Base-by-base conservation (phyloP, 2,329 filamentous ascomycete genomes). In the Thermothelomyces thermophilus region DNA sequence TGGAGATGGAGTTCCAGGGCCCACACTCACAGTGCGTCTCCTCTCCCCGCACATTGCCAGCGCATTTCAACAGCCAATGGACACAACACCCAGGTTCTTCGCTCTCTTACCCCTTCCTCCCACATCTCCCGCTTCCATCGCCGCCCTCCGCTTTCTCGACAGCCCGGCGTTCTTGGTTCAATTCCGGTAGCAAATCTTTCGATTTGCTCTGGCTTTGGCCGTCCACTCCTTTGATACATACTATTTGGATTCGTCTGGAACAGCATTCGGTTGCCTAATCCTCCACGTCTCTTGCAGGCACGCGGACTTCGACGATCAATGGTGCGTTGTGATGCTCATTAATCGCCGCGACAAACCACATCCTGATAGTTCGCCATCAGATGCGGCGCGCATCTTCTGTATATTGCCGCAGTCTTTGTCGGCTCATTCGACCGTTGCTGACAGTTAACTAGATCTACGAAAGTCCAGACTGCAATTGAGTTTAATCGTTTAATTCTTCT, bases 141-240 rank as follows among this genome's bases (percentile, higher is more conserved):
- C 57, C 57, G 55, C 57, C 53, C 56, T 60, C 57, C 56, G 11
- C 52, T 60, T 59, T 60, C 59, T 63, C 61, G 59, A 59, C 61
- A 54, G 58, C 61, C 61, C 60, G 59, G 57, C 59, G 56, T 62
- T 61, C 63, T 63, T 79, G 76, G 77, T 72, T 68, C 76, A 72
- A 76, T 77, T 76, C 76, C 75, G 72, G 75, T 64, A 65, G 73
- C 73, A 70, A 64, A 70, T 71, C 70, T 71, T 59, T 48, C 61
- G 62, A 72, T 72, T 75, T 71, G 67, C 70, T 67, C 75, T 80
- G 77, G 76, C 75, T 78, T 78, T 70, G 74, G 64, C 76, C 76
- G 76, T 80, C 76, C 76, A 70, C 74, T 80, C 76, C 72, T 73
- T 74, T 76, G 57, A 63, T 58, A 57, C 54, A 41, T 51, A 45